These are phyloP conservation scores for Globisporangium lucens DNA, from an alignment of 352 stramenopile species.

Conservation along the genomic window DNA sequence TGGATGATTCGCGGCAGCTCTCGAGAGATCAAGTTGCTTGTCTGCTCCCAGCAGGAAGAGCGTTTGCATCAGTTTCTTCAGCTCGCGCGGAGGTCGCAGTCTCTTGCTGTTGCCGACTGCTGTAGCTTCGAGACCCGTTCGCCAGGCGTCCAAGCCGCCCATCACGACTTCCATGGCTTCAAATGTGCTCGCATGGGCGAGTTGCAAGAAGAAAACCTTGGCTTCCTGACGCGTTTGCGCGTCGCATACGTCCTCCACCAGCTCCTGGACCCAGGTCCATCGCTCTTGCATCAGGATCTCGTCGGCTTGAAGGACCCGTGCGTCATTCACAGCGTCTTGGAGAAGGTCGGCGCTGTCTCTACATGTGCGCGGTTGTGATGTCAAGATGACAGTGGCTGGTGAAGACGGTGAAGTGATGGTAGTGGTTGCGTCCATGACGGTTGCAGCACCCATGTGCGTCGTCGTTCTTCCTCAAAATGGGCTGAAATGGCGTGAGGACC, in stretches of 20 bases:
- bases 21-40: conserved; percentile 11
- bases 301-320: conserved; percentile 1
- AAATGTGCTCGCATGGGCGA: neutral
- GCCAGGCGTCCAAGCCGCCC: conserved; percentile 8
- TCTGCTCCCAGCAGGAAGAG: conserved; percentile 14
- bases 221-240: neutral
- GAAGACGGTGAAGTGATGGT: neutral
- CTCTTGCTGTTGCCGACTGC: neutral
- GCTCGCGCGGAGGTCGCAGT: neutral
- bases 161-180: conserved; percentile 3
- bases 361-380: neutral
- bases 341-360: neutral
- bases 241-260: neutral
- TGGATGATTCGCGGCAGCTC: neutral
- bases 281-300: conserved; percentile 5
- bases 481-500: neutral
- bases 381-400: too few relatives aligned
- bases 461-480: neutral
- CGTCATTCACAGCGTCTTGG: conserved; percentile 1
- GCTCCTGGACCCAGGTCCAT: conserved; percentile 11
- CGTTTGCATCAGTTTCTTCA: neutral
- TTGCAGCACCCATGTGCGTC: neutral
- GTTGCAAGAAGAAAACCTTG: conserved; percentile 3
- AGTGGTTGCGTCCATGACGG: neutral
- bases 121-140: neutral